These are phyloP conservation scores for Pholiota adiposa DNA, from an alignment of 1,284 basidiomycete genomes.

Conservation along the genomic window DNA sequence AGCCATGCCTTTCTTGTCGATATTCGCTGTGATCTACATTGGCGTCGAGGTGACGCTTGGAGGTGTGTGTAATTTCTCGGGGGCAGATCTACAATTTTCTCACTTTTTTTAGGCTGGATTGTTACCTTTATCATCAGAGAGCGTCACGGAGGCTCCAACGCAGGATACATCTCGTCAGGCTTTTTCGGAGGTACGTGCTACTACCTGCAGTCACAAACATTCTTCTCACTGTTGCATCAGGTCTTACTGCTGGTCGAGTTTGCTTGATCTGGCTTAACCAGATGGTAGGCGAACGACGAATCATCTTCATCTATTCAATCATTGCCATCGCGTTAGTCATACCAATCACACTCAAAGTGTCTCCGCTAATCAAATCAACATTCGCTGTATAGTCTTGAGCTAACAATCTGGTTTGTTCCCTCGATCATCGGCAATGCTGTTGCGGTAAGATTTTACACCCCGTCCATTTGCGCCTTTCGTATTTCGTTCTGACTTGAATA, in stretches of 20 bases:
- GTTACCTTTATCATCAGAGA: conserved; percentile 59
- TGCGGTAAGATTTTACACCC: conserved; percentile 31
- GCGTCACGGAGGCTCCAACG: conserved; percentile 46
- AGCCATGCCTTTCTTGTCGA: conserved; percentile 58
- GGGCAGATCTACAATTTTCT: background rate
- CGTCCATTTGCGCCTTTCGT: background rate
- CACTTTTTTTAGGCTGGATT: conserved; percentile 52
- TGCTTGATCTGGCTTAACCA: conserved; percentile 59
- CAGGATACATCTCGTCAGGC: conserved; percentile 57
- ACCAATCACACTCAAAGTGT: background rate
- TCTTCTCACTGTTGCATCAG: conserved; percentile 27
- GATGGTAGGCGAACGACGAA: conserved; percentile 59
- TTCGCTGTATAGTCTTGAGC: conserved; percentile 58
- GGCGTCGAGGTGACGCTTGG: conserved; percentile 71
- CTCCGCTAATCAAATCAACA: background rate
- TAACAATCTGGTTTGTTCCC: conserved; percentile 67
- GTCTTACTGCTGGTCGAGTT: conserved; percentile 61
- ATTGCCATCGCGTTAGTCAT: conserved; percentile 54
- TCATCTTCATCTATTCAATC: conserved; percentile 54
- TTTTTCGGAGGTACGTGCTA: conserved; percentile 50
- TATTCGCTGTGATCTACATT: conserved; percentile 67
- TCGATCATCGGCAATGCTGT: conserved; percentile 63
- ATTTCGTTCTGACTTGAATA: background rate
- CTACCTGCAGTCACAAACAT: background rate
- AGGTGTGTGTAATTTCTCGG: conserved; percentile 35